Conservation (phyloP, 345 rosid species). For the Euclidium syriacum region DNA sequence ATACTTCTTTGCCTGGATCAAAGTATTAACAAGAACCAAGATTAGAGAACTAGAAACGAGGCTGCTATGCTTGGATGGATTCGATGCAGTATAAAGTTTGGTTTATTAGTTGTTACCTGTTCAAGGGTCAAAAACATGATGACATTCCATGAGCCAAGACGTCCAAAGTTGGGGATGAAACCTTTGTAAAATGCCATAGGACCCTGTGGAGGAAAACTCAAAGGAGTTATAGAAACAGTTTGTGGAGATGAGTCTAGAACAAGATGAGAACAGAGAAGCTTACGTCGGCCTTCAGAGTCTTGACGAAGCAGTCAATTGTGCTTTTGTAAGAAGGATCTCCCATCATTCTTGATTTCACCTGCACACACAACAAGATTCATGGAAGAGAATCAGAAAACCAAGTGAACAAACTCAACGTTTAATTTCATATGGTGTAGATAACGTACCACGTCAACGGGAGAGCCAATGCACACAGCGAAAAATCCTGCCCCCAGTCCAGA, state of each 20-base stretch:
- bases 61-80: not conserved
- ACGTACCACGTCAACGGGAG: slow-evolving; percentile 97
- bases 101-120: slow-evolving; percentile 52
- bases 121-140: slow-evolving; percentile 95
- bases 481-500: slow-evolving; percentile 98
- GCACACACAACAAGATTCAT: slow-evolving; percentile 26
- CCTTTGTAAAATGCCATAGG: slow-evolving; percentile 88
- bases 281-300: slow-evolving; percentile 87
- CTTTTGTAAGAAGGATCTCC: slow-evolving; percentile 90
- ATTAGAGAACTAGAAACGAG: not conserved
- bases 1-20: slow-evolving; percentile 31
- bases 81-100: not conserved
- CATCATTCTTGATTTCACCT: slow-evolving; percentile 99
- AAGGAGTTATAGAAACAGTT: not conserved
- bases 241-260: not conserved
- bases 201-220: slow-evolving; percentile 47
- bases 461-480: slow-evolving; percentile 94
- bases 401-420: not conserved
- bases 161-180: slow-evolving; percentile 87
- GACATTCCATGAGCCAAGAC: slow-evolving; percentile 98
- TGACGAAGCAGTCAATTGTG: slow-evolving; percentile 89
- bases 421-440: slow-evolving; percentile 26
- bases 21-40: not conserved
- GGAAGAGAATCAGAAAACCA: not conserved
- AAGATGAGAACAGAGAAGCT: slow-evolving; percentile 20